phyloP scores from a whole-genome alignment of 1,284 basidiomycete species.

The Tilletia walkeri region DNA sequence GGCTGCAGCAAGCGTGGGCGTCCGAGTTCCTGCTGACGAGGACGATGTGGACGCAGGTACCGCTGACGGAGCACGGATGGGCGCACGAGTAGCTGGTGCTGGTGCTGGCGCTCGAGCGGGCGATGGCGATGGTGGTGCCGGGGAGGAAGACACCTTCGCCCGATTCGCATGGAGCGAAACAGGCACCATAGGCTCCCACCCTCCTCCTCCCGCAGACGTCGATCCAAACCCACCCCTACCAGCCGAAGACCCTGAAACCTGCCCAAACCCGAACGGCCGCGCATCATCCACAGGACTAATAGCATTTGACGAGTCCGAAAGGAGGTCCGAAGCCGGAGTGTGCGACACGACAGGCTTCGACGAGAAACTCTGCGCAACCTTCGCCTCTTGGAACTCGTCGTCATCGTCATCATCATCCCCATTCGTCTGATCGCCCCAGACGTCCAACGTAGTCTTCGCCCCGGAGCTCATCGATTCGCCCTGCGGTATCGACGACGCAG shows the following conservation, averaged over 20 bases:
- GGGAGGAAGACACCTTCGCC: no score
- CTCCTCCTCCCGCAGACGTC: background rate
- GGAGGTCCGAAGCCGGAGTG: background rate
- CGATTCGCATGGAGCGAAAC: background rate
- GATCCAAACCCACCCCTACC: background rate
- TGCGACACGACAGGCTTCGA: background rate
- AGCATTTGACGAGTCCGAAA: background rate
- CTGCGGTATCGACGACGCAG: background rate
- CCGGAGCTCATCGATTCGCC: conserved; percentile 16
- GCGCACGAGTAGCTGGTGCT: background rate
- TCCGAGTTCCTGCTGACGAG: background rate
- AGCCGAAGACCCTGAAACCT: background rate
- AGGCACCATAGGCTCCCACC: conserved; percentile 13
- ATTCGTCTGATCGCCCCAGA: background rate
- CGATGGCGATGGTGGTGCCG: background rate
- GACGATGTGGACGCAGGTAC: background rate
- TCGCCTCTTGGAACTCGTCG: conserved; percentile 3
- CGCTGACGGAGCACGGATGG: no score
- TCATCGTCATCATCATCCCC: conserved; percentile 4
- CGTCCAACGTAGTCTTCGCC: background rate
- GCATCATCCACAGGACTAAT: background rate
- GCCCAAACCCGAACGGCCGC: conserved; percentile 1
- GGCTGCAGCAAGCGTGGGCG: background rate
- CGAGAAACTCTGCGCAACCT: background rate
- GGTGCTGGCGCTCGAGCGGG: background rate